Base-by-base conservation (phyloP, 179 eudicot species). In the Heliamphora pulchella region DNA sequence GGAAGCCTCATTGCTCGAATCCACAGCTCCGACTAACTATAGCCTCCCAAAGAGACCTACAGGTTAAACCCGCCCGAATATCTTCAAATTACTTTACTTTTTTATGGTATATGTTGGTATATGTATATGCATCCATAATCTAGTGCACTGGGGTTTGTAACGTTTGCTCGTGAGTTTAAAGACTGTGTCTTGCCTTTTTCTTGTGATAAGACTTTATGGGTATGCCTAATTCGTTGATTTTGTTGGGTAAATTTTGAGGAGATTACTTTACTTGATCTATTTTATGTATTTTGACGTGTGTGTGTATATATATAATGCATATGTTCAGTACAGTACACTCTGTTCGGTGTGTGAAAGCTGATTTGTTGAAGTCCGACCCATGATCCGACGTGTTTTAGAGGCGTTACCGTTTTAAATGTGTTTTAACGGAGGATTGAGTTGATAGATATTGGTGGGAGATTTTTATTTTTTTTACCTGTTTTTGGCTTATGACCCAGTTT, bases 11-110 rank as follows among this genome's bases (percentile, higher is more conserved):
- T 64, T 57, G 67, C 70, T 76, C 80, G 22, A 74, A 57, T 61
- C 75, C 59, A 39, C 79, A 9, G 55, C 84, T 79, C 82, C 86
- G 5, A 80, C 81, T 61, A 68, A 69, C 74, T 78, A 71, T 77
- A 82, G 31, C 77, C 79, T 71, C 66, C 76, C 83, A 51, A 73
- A 7, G 7, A 62, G 14, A 44, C 62, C 80, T 57, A 62, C 81
- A 75, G 81, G 85, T 86, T 43, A 8, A n/a, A 20, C 14, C 64
- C 68, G 15, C 47, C 5, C 63, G 47, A 54, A 74, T 10, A 13
- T 54, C 75, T 31, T 74, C 31, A 43, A n/a, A 39, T 43, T 75
- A 6, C 51, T 58, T 58, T 51, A 1, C 50, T 14, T 41, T 75
- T n/a, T 8, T 11, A 14, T 22, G 8, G 39, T 39, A n/a, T 18